Conservation (phyloP, 768 basidiomycete genomes). For the Naematelia aurantialba region DNA sequence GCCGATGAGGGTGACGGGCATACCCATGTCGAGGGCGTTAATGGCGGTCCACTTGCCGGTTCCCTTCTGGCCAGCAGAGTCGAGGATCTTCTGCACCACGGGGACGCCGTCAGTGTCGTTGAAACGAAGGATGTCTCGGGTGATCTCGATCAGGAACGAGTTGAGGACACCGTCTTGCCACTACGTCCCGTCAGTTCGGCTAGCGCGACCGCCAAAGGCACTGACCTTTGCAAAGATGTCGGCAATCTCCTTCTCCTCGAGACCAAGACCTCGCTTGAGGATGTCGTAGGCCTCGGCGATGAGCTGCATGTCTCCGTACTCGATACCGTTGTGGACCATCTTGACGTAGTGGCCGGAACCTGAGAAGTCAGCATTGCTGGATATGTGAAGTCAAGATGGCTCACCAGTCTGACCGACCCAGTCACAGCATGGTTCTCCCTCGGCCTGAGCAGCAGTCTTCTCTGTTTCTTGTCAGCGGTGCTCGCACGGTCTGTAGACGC, state of each 20-base stretch:
- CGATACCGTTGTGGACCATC: conserved; percentile 99
- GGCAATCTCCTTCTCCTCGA: conserved; percentile 82
- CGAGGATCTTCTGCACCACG: conserved; percentile 88
- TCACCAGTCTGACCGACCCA: conserved; percentile 97
- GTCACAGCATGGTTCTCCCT: conserved; percentile 96
- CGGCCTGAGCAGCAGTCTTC: conserved; percentile 88
- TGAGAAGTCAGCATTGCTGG: not conserved
- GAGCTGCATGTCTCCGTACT: conserved; percentile 98
- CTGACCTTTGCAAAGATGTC: conserved; percentile 72
- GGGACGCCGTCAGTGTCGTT: conserved; percentile 86
- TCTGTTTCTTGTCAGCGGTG: conserved; percentile 49
- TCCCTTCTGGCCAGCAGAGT: conserved; percentile 96
- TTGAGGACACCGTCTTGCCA: conserved; percentile 98
- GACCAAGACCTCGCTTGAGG: conserved; percentile 82
- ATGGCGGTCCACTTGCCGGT: conserved; percentile 99
- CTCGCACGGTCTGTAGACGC: not conserved
- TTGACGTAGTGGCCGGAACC: conserved; percentile 90
- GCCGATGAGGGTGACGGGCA: conserved; percentile 90
- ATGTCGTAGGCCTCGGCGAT: conserved; percentile 99
- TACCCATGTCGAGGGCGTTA: conserved; percentile 77
- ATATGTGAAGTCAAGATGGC: not conserved
- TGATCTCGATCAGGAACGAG: conserved; percentile 99
- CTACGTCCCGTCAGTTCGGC: conserved; percentile 14
- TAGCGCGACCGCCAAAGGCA: not conserved
- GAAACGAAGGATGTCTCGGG: conserved; percentile 92